A percentile compares a stretch with the other conserved stretches of the same genome.
These are phyloP conservation scores for Cyberlindnera lachancei DNA, from an alignment of 805 yeast species.

Conservation along the genomic window DNA sequence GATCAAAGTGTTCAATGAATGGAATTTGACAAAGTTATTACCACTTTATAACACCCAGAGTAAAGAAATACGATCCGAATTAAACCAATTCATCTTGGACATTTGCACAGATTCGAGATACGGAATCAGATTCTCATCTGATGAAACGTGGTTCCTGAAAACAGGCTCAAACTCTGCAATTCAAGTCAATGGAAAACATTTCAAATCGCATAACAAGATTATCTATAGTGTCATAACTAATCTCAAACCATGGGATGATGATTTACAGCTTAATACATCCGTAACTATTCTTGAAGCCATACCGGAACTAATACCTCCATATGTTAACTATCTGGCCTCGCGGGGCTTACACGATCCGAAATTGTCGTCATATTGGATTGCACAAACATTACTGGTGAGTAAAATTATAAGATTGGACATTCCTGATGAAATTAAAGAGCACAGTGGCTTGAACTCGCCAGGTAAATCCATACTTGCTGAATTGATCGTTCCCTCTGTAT, in stretches of 20 bases:
- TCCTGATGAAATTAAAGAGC: constrained; percentile 33
- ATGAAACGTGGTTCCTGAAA: constrained; percentile 42
- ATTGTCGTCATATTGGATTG: constrained; percentile 75
- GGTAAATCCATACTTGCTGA: constrained; percentile 37
- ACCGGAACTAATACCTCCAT: constrained; percentile 73
- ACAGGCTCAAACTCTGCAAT: constrained; percentile 25
- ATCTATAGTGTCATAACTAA: constrained; percentile 53
- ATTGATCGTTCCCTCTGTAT: constrained; percentile 54
- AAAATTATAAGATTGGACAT: constrained; percentile 51
- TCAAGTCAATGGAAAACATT: constrained; percentile 40
- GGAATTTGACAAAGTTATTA: constrained; percentile 53
- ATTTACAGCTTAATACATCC: constrained; percentile 48
- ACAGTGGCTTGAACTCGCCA: constrained; percentile 26
- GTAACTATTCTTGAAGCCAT: constrained; percentile 40
- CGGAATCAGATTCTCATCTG: constrained; percentile 40
- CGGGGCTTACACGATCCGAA: constrained; percentile 76
- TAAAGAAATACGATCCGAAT: constrained; percentile 28
- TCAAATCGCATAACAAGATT: constrained; percentile 60
- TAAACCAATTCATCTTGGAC: constrained; percentile 40
- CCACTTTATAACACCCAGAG: constrained; percentile 38
- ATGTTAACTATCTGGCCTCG: constrained; percentile 47
- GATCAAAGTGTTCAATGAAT: constrained; percentile 71
- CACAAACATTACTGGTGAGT: constrained; percentile 56
- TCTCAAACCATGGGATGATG: constrained; percentile 79
- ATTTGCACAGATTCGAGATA: constrained; percentile 41